Evolutionary conservation across 768 basidiomycete genomes (phyloP).

Genomic region (Exsudoporus frostii): DNA sequence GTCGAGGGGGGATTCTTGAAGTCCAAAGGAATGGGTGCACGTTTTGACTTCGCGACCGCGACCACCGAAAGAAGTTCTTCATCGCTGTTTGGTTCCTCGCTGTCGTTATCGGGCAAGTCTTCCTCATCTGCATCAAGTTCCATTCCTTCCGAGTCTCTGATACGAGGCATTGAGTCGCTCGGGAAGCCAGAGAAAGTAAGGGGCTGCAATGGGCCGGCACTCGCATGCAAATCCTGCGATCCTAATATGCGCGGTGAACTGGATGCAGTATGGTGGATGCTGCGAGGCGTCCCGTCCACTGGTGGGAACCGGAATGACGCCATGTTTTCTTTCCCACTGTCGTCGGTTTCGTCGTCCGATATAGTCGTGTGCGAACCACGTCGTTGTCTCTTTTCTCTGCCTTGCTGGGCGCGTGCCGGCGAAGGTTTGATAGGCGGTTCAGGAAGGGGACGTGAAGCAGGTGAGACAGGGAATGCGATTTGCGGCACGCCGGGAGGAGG

Average conservation of each 20-base stretch:
- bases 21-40: constrained; percentile 76
- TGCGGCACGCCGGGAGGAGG: constrained; percentile 64
- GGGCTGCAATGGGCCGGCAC: constrained; percentile 33
- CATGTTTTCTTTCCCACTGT: constrained; percentile 59
- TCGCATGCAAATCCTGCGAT: constrained; percentile 18
- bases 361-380: constrained; percentile 42
- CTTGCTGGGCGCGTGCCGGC: constrained; percentile 45
- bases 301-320: constrained; percentile 75
- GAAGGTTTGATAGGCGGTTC: constrained; percentile 29
- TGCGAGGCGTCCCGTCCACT: constrained; percentile 46
- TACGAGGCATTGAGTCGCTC: constrained; percentile 29
- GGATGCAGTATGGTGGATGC: constrained; percentile 46
- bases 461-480: constrained; percentile 37
- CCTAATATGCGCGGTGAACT: constrained; percentile 35
- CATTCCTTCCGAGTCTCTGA: constrained; percentile 9
- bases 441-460: constrained; percentile 40
- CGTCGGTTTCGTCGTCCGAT: constrained; percentile 39
- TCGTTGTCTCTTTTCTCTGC: constrained; percentile 77
- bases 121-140: constrained; percentile 10
- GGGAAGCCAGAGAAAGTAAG: constrained; percentile 71
- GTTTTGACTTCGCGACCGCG: constrained; percentile 42
- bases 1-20: constrained; percentile 63
- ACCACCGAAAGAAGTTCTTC: constrained; percentile 14
- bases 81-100: constrained; percentile 13
- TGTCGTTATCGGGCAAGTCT: constrained; percentile 3